These are phyloP conservation scores for Daldinia loculata DNA, from an alignment of 495 filamentous ascomycete genomes.

Conservation along the genomic window DNA sequence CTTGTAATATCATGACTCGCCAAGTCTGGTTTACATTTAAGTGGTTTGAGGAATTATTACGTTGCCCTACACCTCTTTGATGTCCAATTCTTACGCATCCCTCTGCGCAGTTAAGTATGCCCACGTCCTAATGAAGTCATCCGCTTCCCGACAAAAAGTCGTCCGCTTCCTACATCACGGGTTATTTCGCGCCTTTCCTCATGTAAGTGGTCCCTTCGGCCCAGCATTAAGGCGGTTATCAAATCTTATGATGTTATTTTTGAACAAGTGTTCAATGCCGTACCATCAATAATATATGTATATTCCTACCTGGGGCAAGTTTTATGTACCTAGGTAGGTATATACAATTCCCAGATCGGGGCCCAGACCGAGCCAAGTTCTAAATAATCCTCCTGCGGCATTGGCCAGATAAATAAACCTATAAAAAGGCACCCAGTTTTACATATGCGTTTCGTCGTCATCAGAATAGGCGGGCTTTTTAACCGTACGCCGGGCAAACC, in stretches of 20 bases:
- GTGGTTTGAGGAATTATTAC: background rate
- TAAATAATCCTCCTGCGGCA: background rate
- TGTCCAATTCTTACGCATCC: background rate
- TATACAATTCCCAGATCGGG: background rate
- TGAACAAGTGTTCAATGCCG: background rate
- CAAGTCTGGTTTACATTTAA: background rate
- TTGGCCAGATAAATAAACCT: background rate
- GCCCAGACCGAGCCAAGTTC: background rate
- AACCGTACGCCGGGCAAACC: background rate
- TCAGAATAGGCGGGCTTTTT: background rate
- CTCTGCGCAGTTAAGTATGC: background rate
- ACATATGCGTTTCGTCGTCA: background rate
- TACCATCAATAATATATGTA: background rate
- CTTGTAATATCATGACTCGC: conserved; percentile 3
- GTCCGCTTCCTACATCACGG: background rate
- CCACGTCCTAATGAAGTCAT: conserved; percentile 11
- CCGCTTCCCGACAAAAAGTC: background rate
- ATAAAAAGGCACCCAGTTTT: background rate
- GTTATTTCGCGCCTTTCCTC: background rate
- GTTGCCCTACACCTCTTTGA: background rate
- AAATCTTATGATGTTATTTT: background rate
- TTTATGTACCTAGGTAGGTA: background rate
- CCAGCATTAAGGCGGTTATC: background rate
- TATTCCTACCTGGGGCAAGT: too few relatives aligned
- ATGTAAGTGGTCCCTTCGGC: background rate